Percentiles rank a stretch among this genome's conserved stretches.
phyloP scores from a whole-genome alignment of 2,329 filamentous ascomycete species.

The Colletotrichum musicola region DNA sequence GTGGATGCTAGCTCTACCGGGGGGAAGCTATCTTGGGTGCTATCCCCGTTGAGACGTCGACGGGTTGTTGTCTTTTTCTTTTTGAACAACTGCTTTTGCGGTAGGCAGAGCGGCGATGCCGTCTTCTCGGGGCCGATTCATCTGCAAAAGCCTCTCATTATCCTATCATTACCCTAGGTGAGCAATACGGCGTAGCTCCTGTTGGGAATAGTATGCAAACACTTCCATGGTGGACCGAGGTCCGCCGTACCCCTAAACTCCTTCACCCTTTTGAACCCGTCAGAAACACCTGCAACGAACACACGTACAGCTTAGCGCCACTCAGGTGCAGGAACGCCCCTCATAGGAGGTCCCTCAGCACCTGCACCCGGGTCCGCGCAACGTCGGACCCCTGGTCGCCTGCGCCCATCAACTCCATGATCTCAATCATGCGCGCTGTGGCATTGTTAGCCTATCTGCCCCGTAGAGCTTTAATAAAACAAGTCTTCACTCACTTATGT shows the following conservation, averaged over 20 bases:
- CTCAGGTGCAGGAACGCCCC: neutral
- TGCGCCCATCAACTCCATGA: conserved; percentile 70
- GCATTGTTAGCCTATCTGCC: conserved; percentile 11
- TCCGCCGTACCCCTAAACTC: too few relatives aligned
- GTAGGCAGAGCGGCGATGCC: conserved; percentile 20
- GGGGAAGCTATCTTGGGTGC: neutral
- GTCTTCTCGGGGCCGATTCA: neutral
- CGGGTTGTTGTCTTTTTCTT: neutral
- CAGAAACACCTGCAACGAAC: too few relatives aligned
- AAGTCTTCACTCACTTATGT: conserved; percentile 66
- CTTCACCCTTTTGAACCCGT: too few relatives aligned
- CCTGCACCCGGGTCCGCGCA: conserved; percentile 69
- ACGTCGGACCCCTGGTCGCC: conserved; percentile 69
- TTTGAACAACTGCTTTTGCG: too few relatives aligned
- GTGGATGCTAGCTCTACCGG: neutral
- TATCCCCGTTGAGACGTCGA: too few relatives aligned
- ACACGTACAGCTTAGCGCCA: neutral
- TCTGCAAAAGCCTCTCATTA: neutral
- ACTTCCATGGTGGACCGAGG: neutral
- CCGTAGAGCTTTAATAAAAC: conserved; percentile 4
- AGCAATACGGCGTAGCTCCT: neutral
- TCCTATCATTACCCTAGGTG: neutral
- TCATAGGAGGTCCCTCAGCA: conserved; percentile 66
- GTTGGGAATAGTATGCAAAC: neutral
- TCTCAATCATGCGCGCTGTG: conserved; percentile 72